Base-by-base conservation (phyloP, 371 early-diverging fungal genomes). In the Dentiscutata heterogama region DNA sequence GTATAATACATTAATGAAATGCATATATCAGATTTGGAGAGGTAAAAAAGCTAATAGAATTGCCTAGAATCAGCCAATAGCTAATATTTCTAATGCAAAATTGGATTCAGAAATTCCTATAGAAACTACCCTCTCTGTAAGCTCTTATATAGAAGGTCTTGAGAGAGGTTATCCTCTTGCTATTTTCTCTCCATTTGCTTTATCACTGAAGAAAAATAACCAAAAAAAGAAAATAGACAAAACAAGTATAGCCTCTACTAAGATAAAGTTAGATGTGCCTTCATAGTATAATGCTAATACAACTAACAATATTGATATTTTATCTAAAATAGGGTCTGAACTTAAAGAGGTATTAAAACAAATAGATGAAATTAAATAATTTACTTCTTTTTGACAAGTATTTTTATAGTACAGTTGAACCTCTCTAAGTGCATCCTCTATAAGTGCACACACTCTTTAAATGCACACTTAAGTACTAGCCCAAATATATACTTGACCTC, bases 1-100 rank as follows among this genome's bases (percentile, higher is more conserved):
- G 54, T 76, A 76, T 76, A 76, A 76, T 0, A 76, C 35, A 76
- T 60, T 31, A 76, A 42, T 46, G 22, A 76, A 76, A 35, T 31
- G 42, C 7, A 76, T 76, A 42, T 76, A 76, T 76, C 61, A 76
- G 22, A 76, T 76, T 61, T 76, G 61, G 61, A 76, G n/a, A 76
- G 42, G 76, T 0, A 56, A 0, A 74, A 27, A 74, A 31, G 58
- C 58, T 74, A 74, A 74, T 58, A 74, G 58, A 74, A 39, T 76
- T 76, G 35, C 42, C 61, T 76, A 18, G n/a, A 46, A 76, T 76
- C 22, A 60, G 39, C 68, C 68, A 39, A 67, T 67, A 67, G 39
- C 42, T 67, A 13, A 67, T 67, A 63, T 63, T 63, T 63, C 22
- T n/a, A 64, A 60, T 60, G 25, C n/a, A 1, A n/a, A 0, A 22